A percentile compares a stretch with the other conserved stretches of the same genome.
These are phyloP conservation scores for Acanthamoeba triangularis DNA, from an alignment of 208 protist genomes.

Conservation along the genomic window DNA sequence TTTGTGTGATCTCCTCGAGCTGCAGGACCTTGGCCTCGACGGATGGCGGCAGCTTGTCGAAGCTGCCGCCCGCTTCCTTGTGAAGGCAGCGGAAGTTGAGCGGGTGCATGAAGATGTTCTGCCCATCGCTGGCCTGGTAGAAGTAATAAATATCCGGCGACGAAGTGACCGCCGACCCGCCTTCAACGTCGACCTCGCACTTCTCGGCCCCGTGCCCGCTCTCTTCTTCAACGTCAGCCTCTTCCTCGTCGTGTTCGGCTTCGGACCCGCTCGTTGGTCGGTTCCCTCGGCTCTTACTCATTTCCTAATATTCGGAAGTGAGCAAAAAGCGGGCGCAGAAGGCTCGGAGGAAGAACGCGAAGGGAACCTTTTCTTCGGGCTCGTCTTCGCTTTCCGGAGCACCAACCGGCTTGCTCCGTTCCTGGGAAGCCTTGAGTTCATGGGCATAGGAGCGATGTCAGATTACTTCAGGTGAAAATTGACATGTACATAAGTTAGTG, in stretches of 20 bases:
- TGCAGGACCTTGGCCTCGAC: conserved; percentile 39
- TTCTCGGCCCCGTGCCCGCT: neutral
- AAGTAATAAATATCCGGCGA: conserved; percentile 53
- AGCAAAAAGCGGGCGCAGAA: neutral
- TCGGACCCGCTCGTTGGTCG: neutral
- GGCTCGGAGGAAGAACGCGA: neutral
- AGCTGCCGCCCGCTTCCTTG: neutral
- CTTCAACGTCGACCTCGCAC: neutral
- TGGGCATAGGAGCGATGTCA: neutral
- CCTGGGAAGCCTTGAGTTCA: neutral
- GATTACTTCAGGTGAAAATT: neutral
- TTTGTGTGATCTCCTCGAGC: conserved; percentile 54
- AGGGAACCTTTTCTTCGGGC: neutral
- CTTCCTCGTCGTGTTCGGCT: neutral
- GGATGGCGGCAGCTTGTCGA: neutral
- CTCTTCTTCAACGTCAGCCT: neutral
- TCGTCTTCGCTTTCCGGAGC: neutral
- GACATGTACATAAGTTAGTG: neutral
- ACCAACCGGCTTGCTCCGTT: neutral
- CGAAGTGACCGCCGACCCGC: neutral
- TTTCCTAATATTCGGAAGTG: neutral
- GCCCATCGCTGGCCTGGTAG: conserved; percentile 59
- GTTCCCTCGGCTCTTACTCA: neutral
- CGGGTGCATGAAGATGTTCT: conserved; percentile 66
- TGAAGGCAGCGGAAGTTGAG: conserved; percentile 43